phyloP scores from a whole-genome alignment of 768 basidiomycete genomes.

The Phaffia australis region DNA sequence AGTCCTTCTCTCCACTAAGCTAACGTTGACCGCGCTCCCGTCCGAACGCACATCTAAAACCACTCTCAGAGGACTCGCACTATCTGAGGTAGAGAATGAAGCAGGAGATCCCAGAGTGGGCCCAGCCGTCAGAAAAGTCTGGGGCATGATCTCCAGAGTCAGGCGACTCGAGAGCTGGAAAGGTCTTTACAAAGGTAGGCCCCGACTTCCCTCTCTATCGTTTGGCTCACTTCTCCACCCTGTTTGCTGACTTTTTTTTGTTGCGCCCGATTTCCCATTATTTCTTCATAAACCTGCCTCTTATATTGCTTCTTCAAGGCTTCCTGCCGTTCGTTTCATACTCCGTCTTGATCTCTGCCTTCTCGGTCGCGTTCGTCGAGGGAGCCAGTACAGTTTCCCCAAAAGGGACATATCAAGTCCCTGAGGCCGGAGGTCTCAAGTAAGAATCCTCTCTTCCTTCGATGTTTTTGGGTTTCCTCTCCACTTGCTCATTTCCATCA shows the following conservation, averaged over 20 bases:
- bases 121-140: conserved; percentile 1
- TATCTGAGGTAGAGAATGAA: conserved; percentile 15
- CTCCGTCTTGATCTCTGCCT: conserved; percentile 6
- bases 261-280: too few species aligned
- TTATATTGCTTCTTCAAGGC: neutral
- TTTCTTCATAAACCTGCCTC: neutral
- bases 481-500: neutral
- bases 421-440: conserved; percentile 5
- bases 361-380: conserved; percentile 12
- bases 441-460: neutral
- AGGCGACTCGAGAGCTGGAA: conserved; percentile 8
- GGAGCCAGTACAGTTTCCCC: conserved; percentile 2
- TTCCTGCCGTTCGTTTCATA: neutral
- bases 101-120: conserved; percentile 9
- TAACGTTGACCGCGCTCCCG: neutral
- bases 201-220: neutral
- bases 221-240: too few species aligned
- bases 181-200: conserved; percentile 23
- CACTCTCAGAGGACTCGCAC: conserved; percentile 3
- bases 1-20: neutral
- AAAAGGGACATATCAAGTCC: conserved; percentile 19
- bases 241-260: neutral
- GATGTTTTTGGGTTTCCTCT: neutral
- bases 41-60: too few species aligned
- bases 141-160: conserved; percentile 16